Conservation (phyloP, 2,329 filamentous ascomycete genomes). For the Paracamarosporium sp. region DNA sequence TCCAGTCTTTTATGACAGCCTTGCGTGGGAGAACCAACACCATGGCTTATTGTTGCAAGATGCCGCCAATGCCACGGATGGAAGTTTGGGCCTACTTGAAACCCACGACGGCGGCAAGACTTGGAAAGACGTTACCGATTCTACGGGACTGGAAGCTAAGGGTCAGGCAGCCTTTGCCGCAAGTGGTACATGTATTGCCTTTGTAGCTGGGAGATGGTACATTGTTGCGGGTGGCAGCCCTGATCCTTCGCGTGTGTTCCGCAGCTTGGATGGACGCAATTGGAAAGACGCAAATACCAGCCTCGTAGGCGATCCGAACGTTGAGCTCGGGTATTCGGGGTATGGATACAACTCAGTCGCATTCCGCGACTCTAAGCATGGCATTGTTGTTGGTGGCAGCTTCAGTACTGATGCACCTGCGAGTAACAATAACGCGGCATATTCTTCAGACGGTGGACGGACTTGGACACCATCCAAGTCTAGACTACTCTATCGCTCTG, state of each 20-base stretch:
- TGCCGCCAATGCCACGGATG: background rate
- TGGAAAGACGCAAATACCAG: conserved; percentile 1
- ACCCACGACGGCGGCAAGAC: background rate
- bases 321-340: conserved; percentile 3
- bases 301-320: conserved; percentile 1
- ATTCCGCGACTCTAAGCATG: background rate
- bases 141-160: background rate
- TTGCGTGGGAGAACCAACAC: conserved; percentile 1
- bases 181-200: conserved; percentile 1
- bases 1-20: conserved; percentile 1
- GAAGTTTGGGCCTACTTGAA: background rate
- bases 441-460: background rate
- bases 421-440: background rate
- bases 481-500: background rate
- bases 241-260: conserved; percentile 2
- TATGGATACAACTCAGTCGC: conserved; percentile 2
- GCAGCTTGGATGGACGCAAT: background rate
- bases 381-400: conserved; percentile 2
- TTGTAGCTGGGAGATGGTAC: background rate
- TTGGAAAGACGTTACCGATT: background rate
- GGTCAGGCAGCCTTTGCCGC: conserved; percentile 3
- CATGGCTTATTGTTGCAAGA: background rate
- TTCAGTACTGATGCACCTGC: background rate
- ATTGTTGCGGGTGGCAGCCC: conserved; percentile 1
- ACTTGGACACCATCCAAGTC: background rate